Conservation (phyloP, 2,329 filamentous ascomycete species). For the Basipetospora sp. region DNA sequence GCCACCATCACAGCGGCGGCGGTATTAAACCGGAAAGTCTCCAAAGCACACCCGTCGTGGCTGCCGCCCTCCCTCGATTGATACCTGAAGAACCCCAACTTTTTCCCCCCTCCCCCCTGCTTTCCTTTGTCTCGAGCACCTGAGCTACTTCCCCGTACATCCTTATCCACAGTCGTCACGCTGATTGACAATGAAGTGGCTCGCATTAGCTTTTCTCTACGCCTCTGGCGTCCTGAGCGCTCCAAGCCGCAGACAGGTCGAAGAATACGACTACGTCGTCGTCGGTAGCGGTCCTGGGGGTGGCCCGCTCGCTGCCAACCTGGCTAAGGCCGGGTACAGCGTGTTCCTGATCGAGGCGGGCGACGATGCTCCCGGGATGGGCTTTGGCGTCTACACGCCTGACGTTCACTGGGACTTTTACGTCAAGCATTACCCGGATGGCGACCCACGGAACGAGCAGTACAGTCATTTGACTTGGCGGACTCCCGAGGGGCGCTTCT, state of each 20-base stretch:
- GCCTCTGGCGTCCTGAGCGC: neutral
- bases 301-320: constrained; percentile 37
- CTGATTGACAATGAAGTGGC: constrained; percentile 5
- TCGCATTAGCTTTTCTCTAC: constrained; percentile 2
- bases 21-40: too few relatives aligned
- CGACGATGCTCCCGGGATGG: constrained; percentile 25
- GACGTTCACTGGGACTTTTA: constrained; percentile 42
- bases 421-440: constrained; percentile 43
- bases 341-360: constrained; percentile 46
- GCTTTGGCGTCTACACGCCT: constrained; percentile 19
- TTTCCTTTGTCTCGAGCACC: too few relatives aligned
- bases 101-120: too few relatives aligned
- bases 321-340: constrained; percentile 40
- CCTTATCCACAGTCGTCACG: too few relatives aligned
- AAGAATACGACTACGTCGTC: constrained; percentile 36
- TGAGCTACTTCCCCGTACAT: too few relatives aligned
- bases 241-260: neutral
- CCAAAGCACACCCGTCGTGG: too few relatives aligned
- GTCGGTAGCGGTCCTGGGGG: constrained; percentile 43
- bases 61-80: too few relatives aligned
- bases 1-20: too few relatives aligned
- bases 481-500: constrained; percentile 21
- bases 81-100: too few relatives aligned
- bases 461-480: constrained; percentile 35
- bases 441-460: constrained; percentile 27